These are phyloP conservation scores for Fusarium denticulatum DNA, from an alignment of 2,329 filamentous ascomycete species.

Conservation along the genomic window DNA sequence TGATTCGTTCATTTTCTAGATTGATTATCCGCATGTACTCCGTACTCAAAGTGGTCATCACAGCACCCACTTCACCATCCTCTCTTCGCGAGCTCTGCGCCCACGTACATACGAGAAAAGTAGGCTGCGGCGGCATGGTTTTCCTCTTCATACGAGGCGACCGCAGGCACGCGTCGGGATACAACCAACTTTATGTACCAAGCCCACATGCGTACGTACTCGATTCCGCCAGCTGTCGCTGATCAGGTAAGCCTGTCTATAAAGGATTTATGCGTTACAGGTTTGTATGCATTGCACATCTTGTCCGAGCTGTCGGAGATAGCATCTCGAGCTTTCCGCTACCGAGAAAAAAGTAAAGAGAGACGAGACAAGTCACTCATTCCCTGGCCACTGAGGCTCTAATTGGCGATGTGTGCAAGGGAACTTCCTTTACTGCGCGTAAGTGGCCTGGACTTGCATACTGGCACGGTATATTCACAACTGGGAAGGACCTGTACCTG, in stretches of 20 bases:
- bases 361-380: constrained; percentile 24
- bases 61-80: constrained; percentile 32
- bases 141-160: constrained; percentile 37
- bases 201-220: constrained; percentile 29
- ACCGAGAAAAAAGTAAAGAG: background rate
- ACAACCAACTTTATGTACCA: constrained; percentile 25
- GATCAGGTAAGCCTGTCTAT: constrained; percentile 29
- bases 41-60: constrained; percentile 38
- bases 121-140: constrained; percentile 40
- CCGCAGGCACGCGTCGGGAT: constrained; percentile 28
- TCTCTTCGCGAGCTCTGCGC: constrained; percentile 25
- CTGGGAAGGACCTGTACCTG: constrained; percentile 6
- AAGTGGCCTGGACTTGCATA: constrained; percentile 12
- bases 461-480: background rate
- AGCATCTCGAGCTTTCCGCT: constrained; percentile 6
- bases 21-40: constrained; percentile 19
- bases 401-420: constrained; percentile 19
- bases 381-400: background rate
- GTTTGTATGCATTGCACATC: constrained; percentile 5
- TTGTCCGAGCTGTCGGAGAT: constrained; percentile 21
- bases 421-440: constrained; percentile 16
- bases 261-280: constrained; percentile 1
- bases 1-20: constrained; percentile 32
- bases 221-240: constrained; percentile 32
- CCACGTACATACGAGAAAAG: constrained; percentile 38